These are phyloP conservation scores for Setaria viridis DNA, from an alignment of 202 grass and related monocot genomes.

Conservation along the genomic window DNA sequence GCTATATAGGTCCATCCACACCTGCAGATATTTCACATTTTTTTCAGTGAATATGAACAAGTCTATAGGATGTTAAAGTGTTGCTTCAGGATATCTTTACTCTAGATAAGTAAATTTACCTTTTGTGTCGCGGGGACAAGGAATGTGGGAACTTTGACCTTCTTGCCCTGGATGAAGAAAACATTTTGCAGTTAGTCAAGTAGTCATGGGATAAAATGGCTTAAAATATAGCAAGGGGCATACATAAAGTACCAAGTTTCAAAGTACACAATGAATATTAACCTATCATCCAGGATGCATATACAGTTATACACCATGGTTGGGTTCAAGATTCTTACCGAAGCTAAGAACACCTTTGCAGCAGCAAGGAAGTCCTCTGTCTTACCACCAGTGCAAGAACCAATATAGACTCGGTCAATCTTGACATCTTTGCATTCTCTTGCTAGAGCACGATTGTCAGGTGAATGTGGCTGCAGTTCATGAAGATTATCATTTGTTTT, in stretches of 20 bases:
- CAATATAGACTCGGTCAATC: slow-evolving; percentile 95
- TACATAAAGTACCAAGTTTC: neutral
- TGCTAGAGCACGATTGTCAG: slow-evolving; percentile 91
- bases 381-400: slow-evolving; percentile 98
- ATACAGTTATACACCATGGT: neutral
- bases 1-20: slow-evolving; percentile 88
- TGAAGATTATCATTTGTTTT: slow-evolving; percentile 5
- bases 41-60: slow-evolving; percentile 32
- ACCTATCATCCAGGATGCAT: neutral
- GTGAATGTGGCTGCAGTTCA: slow-evolving; percentile 87
- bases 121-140: slow-evolving; percentile 97
- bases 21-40: slow-evolving; percentile 52
- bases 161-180: slow-evolving; percentile 66
- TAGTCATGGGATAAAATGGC: slow-evolving; percentile 14
- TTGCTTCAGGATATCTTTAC: neutral
- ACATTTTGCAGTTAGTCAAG: slow-evolving; percentile 22
- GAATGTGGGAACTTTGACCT: slow-evolving; percentile 96
- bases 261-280: neutral
- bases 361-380: slow-evolving; percentile 93
- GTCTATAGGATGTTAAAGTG: neutral
- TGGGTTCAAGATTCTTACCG: slow-evolving; percentile 66
- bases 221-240: neutral
- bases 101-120: slow-evolving; percentile 47
- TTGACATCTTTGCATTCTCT: slow-evolving; percentile 97
- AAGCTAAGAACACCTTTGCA: slow-evolving; percentile 89